Base-by-base conservation (phyloP, 1,284 basidiomycete species). In the Marasmius tenuissimus region DNA sequence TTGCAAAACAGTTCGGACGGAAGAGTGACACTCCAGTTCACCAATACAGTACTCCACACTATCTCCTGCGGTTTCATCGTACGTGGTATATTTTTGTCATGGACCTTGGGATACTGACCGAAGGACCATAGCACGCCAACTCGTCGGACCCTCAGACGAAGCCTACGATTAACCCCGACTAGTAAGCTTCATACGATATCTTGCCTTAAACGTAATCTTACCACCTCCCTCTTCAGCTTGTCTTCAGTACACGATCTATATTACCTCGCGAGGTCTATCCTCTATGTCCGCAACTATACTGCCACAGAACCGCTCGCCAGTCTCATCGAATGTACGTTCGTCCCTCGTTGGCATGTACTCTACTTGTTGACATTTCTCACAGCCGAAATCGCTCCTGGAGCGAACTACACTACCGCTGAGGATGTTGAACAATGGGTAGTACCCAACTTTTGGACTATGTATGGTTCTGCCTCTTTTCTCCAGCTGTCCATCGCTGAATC, bases 361-460 rank as follows among this genome's bases (percentile, higher is more conserved):
- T 27, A 27, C 27, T 27, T 27, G 27, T 2, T 54, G 27, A 27
- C 27, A 12, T 54, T 11, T 16, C 9, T 4, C 14, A 18, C 33
- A 54, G 52, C 57, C 1, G 57, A 58, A 27, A 14, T 58, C 9
- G 16, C 57, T 5, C 57, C 57, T 3, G 57, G 57, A 11, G 57
- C 57, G 20, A 50, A 58, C 22, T 58, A 58, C 47, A 48, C 47
- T n/a, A 34, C 57, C 34, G 10, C 20, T 16, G 47, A 58, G 22
- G 37, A 39, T 51, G 10, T 58, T 10, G 40, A 58, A 37, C 45
- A 50, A 35, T 58, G 57, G 57, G 16, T 58, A 9, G 34, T 50
- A 22, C 57, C 57, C 14, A 58, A 58, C 37, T 58, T 58, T 40
- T 50, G 33, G 27, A 58, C 57, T 3, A 57, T 57, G 55, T 55